These are phyloP conservation scores for Rhodotorula diobovata DNA, from an alignment of 768 basidiomycete genomes.

Conservation along the genomic window DNA sequence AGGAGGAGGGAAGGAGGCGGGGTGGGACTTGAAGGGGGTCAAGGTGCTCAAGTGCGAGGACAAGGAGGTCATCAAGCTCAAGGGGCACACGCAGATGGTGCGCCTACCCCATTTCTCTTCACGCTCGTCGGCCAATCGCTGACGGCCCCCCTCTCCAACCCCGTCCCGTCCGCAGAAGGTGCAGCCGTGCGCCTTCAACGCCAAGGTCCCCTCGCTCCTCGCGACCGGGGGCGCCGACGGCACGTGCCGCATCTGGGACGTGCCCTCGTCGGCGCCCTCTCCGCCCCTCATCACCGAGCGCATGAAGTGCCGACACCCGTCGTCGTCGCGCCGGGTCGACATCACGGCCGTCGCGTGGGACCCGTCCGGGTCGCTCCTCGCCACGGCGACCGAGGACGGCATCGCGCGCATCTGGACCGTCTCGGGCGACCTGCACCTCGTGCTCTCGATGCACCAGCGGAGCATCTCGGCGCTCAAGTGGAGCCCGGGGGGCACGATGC, in stretches of 20 bases:
- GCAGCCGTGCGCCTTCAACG: conserved; percentile 42
- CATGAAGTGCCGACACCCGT: conserved; percentile 40
- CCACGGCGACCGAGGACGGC: conserved; percentile 44
- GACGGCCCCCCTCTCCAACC: background rate
- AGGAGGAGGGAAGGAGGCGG: background rate
- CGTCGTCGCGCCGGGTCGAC: conserved; percentile 31
- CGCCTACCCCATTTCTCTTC: background rate
- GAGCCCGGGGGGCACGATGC: conserved; percentile 40
- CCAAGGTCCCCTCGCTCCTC: conserved; percentile 38
- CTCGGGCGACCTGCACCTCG: conserved; percentile 39
- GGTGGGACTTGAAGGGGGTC: background rate
- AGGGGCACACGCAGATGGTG: conserved; percentile 37
- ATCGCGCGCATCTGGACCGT: conserved; percentile 46
- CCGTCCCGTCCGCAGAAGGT: background rate
- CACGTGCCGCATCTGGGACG: conserved; percentile 44
- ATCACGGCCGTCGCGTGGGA: conserved; percentile 42
- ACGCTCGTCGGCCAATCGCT: no score
- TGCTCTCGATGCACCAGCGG: conserved; percentile 42
- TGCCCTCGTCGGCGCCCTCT: conserved; percentile 9
- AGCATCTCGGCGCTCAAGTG: conserved; percentile 38
- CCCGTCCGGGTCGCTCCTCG: conserved; percentile 38
- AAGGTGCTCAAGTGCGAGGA: conserved; percentile 3
- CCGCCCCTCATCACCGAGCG: conserved; percentile 20
- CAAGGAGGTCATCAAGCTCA: conserved; percentile 26
- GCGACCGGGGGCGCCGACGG: conserved; percentile 41